Evolutionary conservation across 352 stramenopile genomes (phyloP).

Genomic region (Blastocystis sp.): DNA sequence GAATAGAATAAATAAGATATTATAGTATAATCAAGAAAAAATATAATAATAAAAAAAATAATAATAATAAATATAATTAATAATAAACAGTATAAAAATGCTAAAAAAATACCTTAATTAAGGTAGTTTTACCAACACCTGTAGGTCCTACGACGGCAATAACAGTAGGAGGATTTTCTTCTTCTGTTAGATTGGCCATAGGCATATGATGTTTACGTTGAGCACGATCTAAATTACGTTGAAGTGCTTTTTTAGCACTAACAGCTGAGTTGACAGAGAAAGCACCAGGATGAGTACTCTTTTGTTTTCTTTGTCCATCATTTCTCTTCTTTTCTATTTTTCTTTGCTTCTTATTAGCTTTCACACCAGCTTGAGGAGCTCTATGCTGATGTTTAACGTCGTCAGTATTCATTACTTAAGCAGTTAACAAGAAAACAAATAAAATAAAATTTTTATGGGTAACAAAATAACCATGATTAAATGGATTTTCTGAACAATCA

Average conservation of each 20-base stretch:
- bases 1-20: neutral
- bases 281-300: conserved; percentile 53
- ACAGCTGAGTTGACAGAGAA: conserved; percentile 85
- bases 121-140: conserved; percentile 82
- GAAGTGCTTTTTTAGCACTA: conserved; percentile 74
- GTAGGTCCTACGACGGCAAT: conserved; percentile 90
- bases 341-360: conserved; percentile 56
- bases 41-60: neutral
- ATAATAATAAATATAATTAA: conserved; percentile 31
- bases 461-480: too few relatives aligned
- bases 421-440: too few relatives aligned
- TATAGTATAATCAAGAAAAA: too few relatives aligned
- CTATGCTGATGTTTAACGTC: conserved; percentile 18
- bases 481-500: too few relatives aligned
- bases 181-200: conserved; percentile 56
- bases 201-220: conserved; percentile 83
- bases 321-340: conserved; percentile 73
- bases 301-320: conserved; percentile 62
- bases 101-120: conserved; percentile 60
- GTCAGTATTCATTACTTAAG: neutral
- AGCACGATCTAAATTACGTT: conserved; percentile 84
- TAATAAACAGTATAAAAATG: too few relatives aligned
- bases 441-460: too few relatives aligned
- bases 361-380: conserved; percentile 39
- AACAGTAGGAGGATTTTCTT: conserved; percentile 69